phyloP scores from a whole-genome alignment of 2,329 filamentous ascomycete species.

The Alternaria burnsii region DNA sequence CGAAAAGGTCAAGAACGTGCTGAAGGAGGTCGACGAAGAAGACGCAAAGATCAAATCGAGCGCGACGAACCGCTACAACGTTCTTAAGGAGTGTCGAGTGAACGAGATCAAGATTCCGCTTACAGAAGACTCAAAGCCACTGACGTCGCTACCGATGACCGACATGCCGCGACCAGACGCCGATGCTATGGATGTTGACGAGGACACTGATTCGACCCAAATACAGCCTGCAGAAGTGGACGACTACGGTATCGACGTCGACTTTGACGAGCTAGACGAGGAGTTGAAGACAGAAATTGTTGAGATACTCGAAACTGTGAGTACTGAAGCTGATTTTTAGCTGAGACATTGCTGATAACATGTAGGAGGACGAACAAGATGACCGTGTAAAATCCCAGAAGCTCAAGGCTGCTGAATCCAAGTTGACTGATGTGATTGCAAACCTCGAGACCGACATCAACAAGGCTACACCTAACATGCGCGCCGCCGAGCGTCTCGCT shows the following conservation, averaged over 20 bases:
- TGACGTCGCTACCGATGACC: slow-evolving; percentile 88
- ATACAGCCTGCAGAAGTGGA: slow-evolving; percentile 69
- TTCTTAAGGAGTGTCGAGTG: slow-evolving; percentile 88
- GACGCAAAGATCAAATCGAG: slow-evolving; percentile 88
- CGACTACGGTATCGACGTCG: slow-evolving; percentile 89
- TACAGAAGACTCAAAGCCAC: slow-evolving; percentile 69
- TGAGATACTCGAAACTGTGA: slow-evolving; percentile 57
- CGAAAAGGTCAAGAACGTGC: slow-evolving; percentile 79
- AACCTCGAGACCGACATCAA: slow-evolving; percentile 81
- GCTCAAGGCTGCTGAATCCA: slow-evolving; percentile 67
- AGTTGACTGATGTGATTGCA: slow-evolving; percentile 79
- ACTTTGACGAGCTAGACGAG: slow-evolving; percentile 83
- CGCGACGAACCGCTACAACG: slow-evolving; percentile 80
- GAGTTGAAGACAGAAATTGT: slow-evolving; percentile 66
- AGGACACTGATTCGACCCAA: slow-evolving; percentile 61
- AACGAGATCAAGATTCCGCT: slow-evolving; percentile 92
- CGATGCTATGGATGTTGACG: slow-evolving; percentile 93
- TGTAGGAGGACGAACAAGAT: slow-evolving; percentile 71
- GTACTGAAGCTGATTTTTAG: not conserved
- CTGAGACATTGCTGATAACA: slow-evolving; percentile 12
- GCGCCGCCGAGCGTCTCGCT: slow-evolving; percentile 89
- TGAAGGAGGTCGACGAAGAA: slow-evolving; percentile 78
- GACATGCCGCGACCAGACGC: slow-evolving; percentile 76
- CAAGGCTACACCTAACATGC: slow-evolving; percentile 96
- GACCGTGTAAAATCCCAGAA: slow-evolving; percentile 28